phyloP scores from a whole-genome alignment of 192 early-diverging fungal genomes.

The Backusella psychrophila region DNA sequence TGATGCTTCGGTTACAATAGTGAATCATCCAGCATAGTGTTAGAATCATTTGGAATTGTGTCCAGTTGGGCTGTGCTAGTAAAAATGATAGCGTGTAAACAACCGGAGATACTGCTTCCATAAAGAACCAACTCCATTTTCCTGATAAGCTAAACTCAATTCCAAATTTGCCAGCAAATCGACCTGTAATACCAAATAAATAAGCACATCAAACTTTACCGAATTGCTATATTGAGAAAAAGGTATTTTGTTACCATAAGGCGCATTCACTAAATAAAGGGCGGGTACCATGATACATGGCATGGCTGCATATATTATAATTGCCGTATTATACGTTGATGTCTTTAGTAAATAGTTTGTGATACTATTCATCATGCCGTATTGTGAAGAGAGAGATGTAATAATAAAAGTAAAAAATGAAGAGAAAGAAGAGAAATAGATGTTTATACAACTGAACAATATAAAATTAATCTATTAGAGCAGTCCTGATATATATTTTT shows the following conservation, averaged over 20 bases:
- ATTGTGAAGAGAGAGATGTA: neutral
- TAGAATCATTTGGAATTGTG: constrained; percentile 20
- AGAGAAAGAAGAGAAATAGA: neutral
- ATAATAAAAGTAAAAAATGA: neutral
- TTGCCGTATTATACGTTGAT: constrained; percentile 6
- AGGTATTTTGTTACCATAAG: constrained; percentile 27
- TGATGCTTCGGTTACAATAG: constrained; percentile 33
- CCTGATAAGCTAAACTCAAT: constrained; percentile 22
- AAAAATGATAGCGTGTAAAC: constrained; percentile 11
- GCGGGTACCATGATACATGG: constrained; percentile 8
- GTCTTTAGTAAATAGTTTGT: constrained; percentile 2
- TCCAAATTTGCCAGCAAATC: constrained; percentile 14
- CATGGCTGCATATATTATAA: constrained; percentile 15
- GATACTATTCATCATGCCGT: neutral
- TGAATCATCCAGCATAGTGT: constrained; percentile 29
- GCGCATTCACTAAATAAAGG: constrained; percentile 23
- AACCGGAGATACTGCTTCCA: constrained; percentile 36
- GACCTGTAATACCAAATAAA: constrained; percentile 6
- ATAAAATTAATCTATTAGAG: neutral
- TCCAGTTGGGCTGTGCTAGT: constrained; percentile 11
- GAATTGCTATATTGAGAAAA: neutral
- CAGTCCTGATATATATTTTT: neutral
- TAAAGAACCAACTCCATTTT: constrained; percentile 33
- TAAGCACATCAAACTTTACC: neutral
- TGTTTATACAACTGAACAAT: neutral